Evolutionary conservation across 306 rosid species (phyloP), one percentile per base, ranked within the genome.

Genomic region (Mimosa pudica): DNA sequence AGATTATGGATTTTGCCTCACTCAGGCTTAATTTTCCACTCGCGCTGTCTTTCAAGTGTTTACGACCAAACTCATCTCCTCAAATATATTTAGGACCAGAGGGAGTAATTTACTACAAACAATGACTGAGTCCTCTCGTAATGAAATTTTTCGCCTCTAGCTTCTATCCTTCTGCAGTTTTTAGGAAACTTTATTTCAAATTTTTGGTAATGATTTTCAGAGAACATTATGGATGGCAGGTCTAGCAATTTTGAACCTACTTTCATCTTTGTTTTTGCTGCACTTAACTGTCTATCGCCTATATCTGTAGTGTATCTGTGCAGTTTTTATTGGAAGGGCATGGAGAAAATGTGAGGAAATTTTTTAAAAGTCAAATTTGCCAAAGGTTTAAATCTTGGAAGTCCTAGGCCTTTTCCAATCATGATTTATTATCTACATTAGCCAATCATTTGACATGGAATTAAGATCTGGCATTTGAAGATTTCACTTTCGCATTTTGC

Each of bases 131-230:
- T 72, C 9, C 48, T 5, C 47, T 71, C 64, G 41, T 46, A 46
- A 57, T 72, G 71, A n/a, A n/a, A n/a, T n/a, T n/a, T n/a, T n/a
- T 4, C 77, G 71, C 8, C 4, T 74, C 41, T 64, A 35, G 62
- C 65, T 69, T 64, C 57, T 71, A 35, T 78, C 5, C 81, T 41
- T 36, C 66, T 78, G 62, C 76, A 16, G 11, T 61, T 80, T 72
- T 65, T 80, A 38, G 36, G 64, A 65, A 80, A 68, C 30, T 54
- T 47, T 11, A 41, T 33, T 41, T 74, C 79, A 44, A 13, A 67
- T 57, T 49, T 10, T 32, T 71, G 45, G 7, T 49, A 33, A 49
- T 51, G 32, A 7, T 71, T 7, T 12, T 8, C 7, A 5, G 30
- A 73, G 47, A 20, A 64, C 77, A 47, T 24, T 44, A 44, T 30